Evolutionary conservation across 257 asterid species (phyloP), one percentile per base, ranked within the genome.

Genomic region (Solanum bulbocastanum): DNA sequence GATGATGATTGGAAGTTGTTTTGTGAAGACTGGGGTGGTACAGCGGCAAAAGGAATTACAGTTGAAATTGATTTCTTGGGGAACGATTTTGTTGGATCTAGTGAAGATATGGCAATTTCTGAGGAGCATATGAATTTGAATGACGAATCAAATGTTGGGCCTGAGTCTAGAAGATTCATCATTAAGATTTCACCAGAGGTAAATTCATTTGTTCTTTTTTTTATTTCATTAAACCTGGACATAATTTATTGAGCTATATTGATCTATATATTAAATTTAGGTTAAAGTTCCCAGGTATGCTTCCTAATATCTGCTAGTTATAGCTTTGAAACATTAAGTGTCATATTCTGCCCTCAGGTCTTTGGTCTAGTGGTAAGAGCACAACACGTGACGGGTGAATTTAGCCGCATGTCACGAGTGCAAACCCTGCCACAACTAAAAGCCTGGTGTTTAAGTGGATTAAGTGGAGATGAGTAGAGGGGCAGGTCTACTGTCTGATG

Each of bases 11-110:
- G 99, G 99, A 95, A 92, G 86, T 90, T 90, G 69, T 94, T 97
- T 84, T 94, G 99, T 88, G 96, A 94, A 92, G 97, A 93, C 74
- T 97, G 98, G 98, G 97, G 95, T 93, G 96, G 98, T 87, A 87
- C 89, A 2, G 93, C 90, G 86, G 90, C 90, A 71, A 93, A 90
- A 84, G 95, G 98, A 65, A 87, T 97, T 89, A 90, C 91, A 42
- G 98, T 96, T 89, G 92, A 87, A 88, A 88, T 97, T 84, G 97
- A 92, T 73, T 89, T 88, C 82, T 87, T 73, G 89, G 93, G 88
- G 76, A 93, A 92, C 83, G 91, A 92, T 87, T 87, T 86, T 69
- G 88, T 72, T 81, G 93, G 92, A 73, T 88, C 92, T 75, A 86
- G 84, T 86, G 90, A 91, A 62, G 98, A 92, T 73, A 90, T 90